Evolutionary conservation across 768 basidiomycete species (phyloP).

Genomic region (Clavaria fumosa): DNA sequence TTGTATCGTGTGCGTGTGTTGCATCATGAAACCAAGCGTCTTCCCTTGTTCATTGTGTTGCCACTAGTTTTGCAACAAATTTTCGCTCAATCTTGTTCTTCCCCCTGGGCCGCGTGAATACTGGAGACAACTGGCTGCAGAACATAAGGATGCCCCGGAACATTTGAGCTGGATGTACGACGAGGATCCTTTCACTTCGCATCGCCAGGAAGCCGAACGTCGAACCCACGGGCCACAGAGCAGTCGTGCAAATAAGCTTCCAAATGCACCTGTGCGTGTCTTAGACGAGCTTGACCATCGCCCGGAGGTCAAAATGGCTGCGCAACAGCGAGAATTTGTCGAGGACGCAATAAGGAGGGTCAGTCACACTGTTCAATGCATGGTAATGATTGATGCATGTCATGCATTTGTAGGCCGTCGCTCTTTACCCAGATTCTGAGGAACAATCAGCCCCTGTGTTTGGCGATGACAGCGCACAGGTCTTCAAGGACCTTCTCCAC

Average conservation of each 20-base stretch:
- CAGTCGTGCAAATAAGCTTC: constrained; percentile 33
- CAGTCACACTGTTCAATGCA: constrained; percentile 1
- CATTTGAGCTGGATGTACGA: constrained; percentile 79
- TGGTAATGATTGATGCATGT: constrained; percentile 7
- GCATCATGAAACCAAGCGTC: constrained; percentile 6
- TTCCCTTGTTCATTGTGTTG: constrained; percentile 17
- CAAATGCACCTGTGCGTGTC: constrained; percentile 11
- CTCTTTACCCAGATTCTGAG: constrained; percentile 33
- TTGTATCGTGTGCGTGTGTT: constrained; percentile 61
- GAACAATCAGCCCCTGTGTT: constrained; percentile 23
- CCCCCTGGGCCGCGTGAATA: constrained; percentile 80
- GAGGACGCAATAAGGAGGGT: constrained; percentile 74
- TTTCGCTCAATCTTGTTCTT: constrained; percentile 58
- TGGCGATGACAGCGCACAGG: constrained; percentile 21
- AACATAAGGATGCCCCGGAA: constrained; percentile 51
- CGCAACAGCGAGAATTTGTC: constrained; percentile 56
- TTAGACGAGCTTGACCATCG: constrained; percentile 29
- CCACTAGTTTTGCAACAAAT: constrained; percentile 54
- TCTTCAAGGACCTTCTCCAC: constrained; percentile 38
- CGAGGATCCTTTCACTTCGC: constrained; percentile 73
- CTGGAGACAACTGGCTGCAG: constrained; percentile 60
- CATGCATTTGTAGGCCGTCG: constrained; percentile 27
- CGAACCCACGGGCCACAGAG: too few species aligned
- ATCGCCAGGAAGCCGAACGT: constrained; percentile 46
- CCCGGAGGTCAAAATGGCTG: constrained; percentile 78